Evolutionary conservation across 2,329 filamentous ascomycete species (phyloP).

Genomic region (Lachnellula hyalina): DNA sequence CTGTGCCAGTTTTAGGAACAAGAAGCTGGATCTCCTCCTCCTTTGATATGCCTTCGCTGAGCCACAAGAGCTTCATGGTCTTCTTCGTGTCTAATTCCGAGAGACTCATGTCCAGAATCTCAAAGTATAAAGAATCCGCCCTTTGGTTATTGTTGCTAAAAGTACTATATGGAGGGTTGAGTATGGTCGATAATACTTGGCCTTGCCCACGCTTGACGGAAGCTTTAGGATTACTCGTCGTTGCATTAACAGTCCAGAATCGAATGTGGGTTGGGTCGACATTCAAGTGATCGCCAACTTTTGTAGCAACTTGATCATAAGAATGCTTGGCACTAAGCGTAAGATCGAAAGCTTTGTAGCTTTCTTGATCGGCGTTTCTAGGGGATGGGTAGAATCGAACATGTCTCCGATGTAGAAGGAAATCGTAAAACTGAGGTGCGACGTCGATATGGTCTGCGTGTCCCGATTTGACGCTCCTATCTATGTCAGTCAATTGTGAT

Average conservation of each 20-base stretch:
- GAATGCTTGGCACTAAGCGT: slow-evolving; percentile 81
- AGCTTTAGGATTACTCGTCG: slow-evolving; percentile 70
- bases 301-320: slow-evolving; percentile 81
- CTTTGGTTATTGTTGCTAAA: slow-evolving; percentile 67
- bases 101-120: slow-evolving; percentile 89
- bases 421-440: slow-evolving; percentile 86
- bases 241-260: slow-evolving; percentile 79
- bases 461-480: slow-evolving; percentile 11
- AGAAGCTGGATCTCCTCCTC: slow-evolving; percentile 82
- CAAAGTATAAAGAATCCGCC: slow-evolving; percentile 79
- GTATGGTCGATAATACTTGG: slow-evolving; percentile 71
- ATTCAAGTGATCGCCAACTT: slow-evolving; percentile 71
- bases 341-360: slow-evolving; percentile 66
- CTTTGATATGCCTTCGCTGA: slow-evolving; percentile 87
- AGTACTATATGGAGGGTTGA: slow-evolving; percentile 67
- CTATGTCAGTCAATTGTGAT: slow-evolving; percentile 15
- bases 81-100: slow-evolving; percentile 93
- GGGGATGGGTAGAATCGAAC: slow-evolving; percentile 73
- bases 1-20: slow-evolving; percentile 77
- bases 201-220: slow-evolving; percentile 65
- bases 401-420: slow-evolving; percentile 75
- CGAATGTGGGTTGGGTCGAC: slow-evolving; percentile 83
- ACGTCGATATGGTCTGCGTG: slow-evolving; percentile 55
- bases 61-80: slow-evolving; percentile 72
- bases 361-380: slow-evolving; percentile 40